Base-by-base conservation (phyloP, 2,329 filamentous ascomycete genomes). In the Trichoderma sp. region DNA sequence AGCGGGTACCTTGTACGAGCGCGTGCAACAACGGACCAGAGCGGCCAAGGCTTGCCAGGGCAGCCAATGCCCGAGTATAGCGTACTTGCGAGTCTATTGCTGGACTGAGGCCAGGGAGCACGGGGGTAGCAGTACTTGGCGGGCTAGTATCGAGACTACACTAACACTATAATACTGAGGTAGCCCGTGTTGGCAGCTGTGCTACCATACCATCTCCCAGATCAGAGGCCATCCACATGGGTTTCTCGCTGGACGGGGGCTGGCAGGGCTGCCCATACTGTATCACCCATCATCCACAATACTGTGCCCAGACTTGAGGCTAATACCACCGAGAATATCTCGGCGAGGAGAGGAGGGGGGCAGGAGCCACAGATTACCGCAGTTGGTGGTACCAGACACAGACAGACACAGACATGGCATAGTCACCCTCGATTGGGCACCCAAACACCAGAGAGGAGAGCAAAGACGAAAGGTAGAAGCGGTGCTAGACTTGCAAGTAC, bases 1-100 rank as follows among this genome's bases (percentile, higher is more conserved):
- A 59, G 66, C 55, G 66, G 55, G 57, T 69, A 62, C 39, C 39
- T 32, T 36, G 67, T 69, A 63, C 58, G 67, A 53, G 67, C 30
- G 57, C 57, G 67, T 53, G 57, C 67, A 53, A 69, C 67, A 36
- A 62, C 57, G 57, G 28, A 17, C 20, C 32, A 34, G 20, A 20
- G 9, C 32, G 57, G 32, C 30, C 28, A 34, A 34, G 32, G 32
- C 32, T 34, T 34, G 32, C 32, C 32, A 59, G 30, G 32, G 57
- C 57, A 59, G 28, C n/a, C 57, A 59, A 59, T 59, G 57, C 57
- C 57, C 17, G 32, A 32, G 57, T 20, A 59, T 32, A 15, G 64
- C 64, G 30, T 67, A 67, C 64, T 20, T 28, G 30, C 23, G 50
- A 28, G 32, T 11, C 23, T 67, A 13, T 28, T 26, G 64, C 30